Percentiles rank a stretch among this genome's conserved stretches.
Conservation (phyloP, 2,329 filamentous ascomycete genomes). For the Calonectria leucothoes region DNA sequence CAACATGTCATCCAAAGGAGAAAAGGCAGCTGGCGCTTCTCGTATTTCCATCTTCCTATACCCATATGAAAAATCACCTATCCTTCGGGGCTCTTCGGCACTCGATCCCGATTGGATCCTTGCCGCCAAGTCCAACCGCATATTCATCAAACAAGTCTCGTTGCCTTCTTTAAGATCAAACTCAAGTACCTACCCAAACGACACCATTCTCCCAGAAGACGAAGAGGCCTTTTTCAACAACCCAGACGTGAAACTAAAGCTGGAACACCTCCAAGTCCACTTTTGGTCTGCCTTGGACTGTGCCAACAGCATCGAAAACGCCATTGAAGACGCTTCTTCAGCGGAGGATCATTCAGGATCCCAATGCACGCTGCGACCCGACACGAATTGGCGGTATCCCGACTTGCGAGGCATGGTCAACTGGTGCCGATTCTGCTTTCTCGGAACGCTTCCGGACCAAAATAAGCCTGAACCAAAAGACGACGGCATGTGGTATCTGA, state of each 20-base stretch:
- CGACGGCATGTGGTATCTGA: slow-evolving; percentile 38
- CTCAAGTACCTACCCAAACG: no score
- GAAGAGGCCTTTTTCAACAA: not conserved
- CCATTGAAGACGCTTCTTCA: not conserved
- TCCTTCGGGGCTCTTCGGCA: not conserved
- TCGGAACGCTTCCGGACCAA: slow-evolving; percentile 17
- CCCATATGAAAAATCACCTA: not conserved
- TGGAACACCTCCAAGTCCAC: slow-evolving; percentile 31
- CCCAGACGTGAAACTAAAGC: not conserved
- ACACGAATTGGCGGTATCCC: slow-evolving; percentile 30
- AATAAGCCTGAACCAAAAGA: slow-evolving; percentile 35
- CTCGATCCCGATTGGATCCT: slow-evolving; percentile 14
- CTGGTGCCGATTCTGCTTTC: slow-evolving; percentile 44
- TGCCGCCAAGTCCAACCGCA: not conserved
- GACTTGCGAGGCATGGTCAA: slow-evolving; percentile 42
- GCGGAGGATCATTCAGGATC: not conserved
- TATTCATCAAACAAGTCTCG: not conserved
- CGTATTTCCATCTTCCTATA: not conserved
- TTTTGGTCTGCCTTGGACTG: slow-evolving; percentile 44
- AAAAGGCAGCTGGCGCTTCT: not conserved
- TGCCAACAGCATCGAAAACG: not conserved
- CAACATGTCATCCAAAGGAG: not conserved
- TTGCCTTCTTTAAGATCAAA: not conserved
- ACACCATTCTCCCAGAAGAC: no score
- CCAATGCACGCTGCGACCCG: not conserved